phyloP scores from a whole-genome alignment of 2,329 filamentous ascomycete genomes.

The Paradendryphiella salina region DNA sequence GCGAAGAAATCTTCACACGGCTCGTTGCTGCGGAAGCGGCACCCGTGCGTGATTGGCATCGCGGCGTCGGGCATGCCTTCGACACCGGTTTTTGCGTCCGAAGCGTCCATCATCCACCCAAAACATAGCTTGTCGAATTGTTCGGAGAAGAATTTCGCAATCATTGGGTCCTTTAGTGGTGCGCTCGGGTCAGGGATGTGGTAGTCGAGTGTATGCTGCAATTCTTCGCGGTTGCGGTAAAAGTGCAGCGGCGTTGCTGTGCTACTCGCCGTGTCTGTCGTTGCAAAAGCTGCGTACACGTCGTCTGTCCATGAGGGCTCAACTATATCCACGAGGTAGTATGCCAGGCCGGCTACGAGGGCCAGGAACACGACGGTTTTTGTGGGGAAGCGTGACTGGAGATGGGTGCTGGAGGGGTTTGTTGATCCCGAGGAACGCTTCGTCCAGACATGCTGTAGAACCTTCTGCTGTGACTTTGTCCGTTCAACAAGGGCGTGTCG shows the following conservation, averaged over 20 bases:
- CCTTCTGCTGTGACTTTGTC: no score
- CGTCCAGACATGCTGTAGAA: neutral
- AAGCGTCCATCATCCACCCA: conserved; percentile 36
- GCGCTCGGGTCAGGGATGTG: conserved; percentile 30
- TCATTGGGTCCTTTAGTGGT: conserved; percentile 25
- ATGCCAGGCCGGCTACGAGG: conserved; percentile 26
- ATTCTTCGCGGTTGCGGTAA: conserved; percentile 30
- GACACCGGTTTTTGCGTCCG: conserved; percentile 26
- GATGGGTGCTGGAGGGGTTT: neutral
- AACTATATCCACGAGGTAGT: conserved; percentile 31
- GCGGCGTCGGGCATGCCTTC: conserved; percentile 8
- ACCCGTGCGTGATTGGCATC: conserved; percentile 43
- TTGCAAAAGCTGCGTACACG: conserved; percentile 20
- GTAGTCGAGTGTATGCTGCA: conserved; percentile 32
- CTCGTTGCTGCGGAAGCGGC: conserved; percentile 35
- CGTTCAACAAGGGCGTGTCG: neutral
- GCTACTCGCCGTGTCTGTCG: conserved; percentile 12
- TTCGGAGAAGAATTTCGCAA: conserved; percentile 28
- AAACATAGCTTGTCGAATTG: conserved; percentile 31
- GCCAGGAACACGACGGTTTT: conserved; percentile 37
- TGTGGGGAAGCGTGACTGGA: conserved; percentile 39
- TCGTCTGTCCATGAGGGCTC: conserved; percentile 27
- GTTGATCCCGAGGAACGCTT: neutral
- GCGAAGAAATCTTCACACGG: conserved; percentile 42
- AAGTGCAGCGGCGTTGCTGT: conserved; percentile 32